Evolutionary conservation across 495 filamentous ascomycete genomes (phyloP).

Genomic region (Penicillium pancosmium): DNA sequence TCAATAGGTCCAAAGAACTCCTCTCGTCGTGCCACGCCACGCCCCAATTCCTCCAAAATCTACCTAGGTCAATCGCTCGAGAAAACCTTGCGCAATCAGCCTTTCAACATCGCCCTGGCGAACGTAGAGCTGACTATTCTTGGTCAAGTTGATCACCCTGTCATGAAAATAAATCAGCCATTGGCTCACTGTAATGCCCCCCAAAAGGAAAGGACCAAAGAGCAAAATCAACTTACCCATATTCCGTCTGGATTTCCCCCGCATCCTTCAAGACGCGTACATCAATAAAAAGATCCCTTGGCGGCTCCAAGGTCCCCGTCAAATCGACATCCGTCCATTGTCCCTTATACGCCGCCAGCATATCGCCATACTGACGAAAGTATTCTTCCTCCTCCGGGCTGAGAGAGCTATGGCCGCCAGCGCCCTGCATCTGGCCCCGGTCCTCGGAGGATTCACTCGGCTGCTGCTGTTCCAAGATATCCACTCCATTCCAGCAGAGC

Average conservation of each 20-base stretch:
- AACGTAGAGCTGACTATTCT: slow-evolving; percentile 98
- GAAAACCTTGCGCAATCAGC: slow-evolving; percentile 93
- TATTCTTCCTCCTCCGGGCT: slow-evolving; percentile 99
- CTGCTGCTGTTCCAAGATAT: slow-evolving; percentile 67
- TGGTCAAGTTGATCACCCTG: slow-evolving; percentile 93
- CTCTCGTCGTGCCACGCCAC: slow-evolving; percentile 7
- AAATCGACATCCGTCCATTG: slow-evolving; percentile 99
- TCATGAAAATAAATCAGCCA: slow-evolving; percentile 8
- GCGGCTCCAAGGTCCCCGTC: slow-evolving; percentile 92
- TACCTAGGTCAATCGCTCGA: slow-evolving; percentile 83
- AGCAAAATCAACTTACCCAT: slow-evolving; percentile 69
- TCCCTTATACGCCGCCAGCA: slow-evolving; percentile 94
- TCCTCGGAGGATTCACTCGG: slow-evolving; percentile 31
- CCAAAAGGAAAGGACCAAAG: slow-evolving; percentile 5
- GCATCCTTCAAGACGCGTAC: slow-evolving; percentile 96
- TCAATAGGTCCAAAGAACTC: slow-evolving; percentile 16
- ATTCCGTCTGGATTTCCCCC: slow-evolving; percentile 98
- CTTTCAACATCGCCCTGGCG: slow-evolving; percentile 95
- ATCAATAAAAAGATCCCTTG: slow-evolving; percentile 95
- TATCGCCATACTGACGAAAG: slow-evolving; percentile 84
- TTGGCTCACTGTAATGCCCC: background rate
- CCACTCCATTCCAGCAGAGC: slow-evolving; percentile 87
- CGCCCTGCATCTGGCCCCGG: slow-evolving; percentile 22
- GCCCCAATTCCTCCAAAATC: background rate
- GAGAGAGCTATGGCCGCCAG: slow-evolving; percentile 69